Base-by-base conservation (phyloP, 805 yeast species). In the Candida sithepensis region DNA sequence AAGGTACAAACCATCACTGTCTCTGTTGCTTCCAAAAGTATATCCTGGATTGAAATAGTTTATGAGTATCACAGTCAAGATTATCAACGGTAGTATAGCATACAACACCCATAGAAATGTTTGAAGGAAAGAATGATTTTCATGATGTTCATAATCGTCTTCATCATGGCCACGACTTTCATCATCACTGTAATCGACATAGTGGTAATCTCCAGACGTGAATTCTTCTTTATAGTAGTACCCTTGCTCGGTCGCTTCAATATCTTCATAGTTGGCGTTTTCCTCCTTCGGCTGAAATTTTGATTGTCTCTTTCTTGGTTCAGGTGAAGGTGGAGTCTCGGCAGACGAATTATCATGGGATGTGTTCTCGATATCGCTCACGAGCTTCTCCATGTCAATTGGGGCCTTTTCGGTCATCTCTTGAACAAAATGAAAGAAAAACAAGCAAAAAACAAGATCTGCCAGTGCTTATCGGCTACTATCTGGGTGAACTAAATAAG, bases 101-200 rank as follows among this genome's bases (percentile, higher is more conserved):
- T 59, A 59, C 20, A 57, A 42, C 6, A 53, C 42, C 60, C 58
- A 59, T 2, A 57, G 38, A 10, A 56, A 39, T 6, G 53, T 44
- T n/a, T 30, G 20, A 10, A 36, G 14, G 19, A 47, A 43, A 19
- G 51, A 53, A 16, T 50, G 52, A 12, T 42, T 44, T 7, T 47
- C 56, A 38, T 42, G 41, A 18, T 50, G 51, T 12, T 46, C 51
- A 20, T 50, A 51, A 4, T 41, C 47, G 13, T 44, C 50, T 2
- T 41, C 44, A 26, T 49, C 53, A 1, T 38, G 53, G 14, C 39
- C 34, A 23, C 48, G 24, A 7, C 23, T 21, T 4, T 41, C 37
- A 16, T 39, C 42, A 39, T 34, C 26, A 7, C 21, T 13, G 33
- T 21, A 21, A 21, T 28, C 37, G 12, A n/a, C 26, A 12, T 39